Evolutionary conservation across 495 filamentous ascomycete species (phyloP).

Genomic region (Talaromyces thailandensis): DNA sequence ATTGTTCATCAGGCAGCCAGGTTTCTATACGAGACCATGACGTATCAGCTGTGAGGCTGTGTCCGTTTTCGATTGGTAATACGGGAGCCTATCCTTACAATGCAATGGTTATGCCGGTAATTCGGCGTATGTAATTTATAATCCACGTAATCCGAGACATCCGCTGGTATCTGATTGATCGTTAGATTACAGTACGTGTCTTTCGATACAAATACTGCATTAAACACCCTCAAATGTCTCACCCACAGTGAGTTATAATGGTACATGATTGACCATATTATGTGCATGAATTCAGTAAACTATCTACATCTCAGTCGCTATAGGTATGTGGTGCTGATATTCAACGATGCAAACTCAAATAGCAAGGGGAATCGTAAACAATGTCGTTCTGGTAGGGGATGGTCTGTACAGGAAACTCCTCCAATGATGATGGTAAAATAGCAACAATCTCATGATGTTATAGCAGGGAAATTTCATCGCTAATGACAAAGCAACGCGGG

Average conservation of each 20-base stretch:
- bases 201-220: neutral
- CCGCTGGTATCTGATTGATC: neutral
- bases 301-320: neutral
- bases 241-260: neutral
- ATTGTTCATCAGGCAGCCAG: neutral
- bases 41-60: neutral
- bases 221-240: neutral
- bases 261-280: neutral
- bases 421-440: neutral
- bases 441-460: neutral
- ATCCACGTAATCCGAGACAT: neutral
- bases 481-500: neutral
- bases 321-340: neutral
- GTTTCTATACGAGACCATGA: neutral
- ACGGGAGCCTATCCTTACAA: neutral
- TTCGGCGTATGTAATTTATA: neutral
- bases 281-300: neutral
- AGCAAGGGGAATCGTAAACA: neutral
- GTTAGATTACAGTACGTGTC: neutral
- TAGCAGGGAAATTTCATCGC: neutral
- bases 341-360: neutral
- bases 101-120: neutral
- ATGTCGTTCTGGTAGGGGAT: neutral
- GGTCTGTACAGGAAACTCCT: conserved; percentile 1
- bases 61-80: neutral